Evolutionary conservation across 2,329 filamentous ascomycete species (phyloP).

Genomic region (Trichothecium roseum): DNA sequence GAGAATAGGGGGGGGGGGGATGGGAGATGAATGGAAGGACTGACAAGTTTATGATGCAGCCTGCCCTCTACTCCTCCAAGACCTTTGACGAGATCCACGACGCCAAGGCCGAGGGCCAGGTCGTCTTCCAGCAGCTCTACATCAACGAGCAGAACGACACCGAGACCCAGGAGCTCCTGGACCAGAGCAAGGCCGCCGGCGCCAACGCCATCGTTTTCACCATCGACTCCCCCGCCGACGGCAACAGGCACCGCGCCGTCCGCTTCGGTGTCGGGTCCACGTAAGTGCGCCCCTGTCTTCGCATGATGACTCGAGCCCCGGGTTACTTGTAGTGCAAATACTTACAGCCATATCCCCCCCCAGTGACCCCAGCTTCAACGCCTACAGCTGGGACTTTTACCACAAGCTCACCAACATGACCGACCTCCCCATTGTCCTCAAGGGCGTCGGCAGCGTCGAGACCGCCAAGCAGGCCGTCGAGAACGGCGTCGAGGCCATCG

Average conservation of each 20-base stretch:
- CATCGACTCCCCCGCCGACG: slow-evolving; percentile 26
- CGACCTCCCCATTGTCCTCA: slow-evolving; percentile 26
- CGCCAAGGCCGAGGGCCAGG: slow-evolving; percentile 23
- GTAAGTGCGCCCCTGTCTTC: slow-evolving; percentile 13
- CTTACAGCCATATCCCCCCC: not conserved
- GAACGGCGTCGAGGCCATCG: slow-evolving; percentile 18
- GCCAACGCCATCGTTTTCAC: slow-evolving; percentile 26
- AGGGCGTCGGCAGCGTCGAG: slow-evolving; percentile 26
- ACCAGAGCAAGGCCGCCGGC: slow-evolving; percentile 19
- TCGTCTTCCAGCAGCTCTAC: slow-evolving; percentile 28
- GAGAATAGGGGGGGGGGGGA: too few relatives aligned
- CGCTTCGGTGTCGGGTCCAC: slow-evolving; percentile 27
- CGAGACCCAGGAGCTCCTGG: slow-evolving; percentile 18
- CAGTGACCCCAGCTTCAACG: not conserved
- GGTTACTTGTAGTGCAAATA: too few relatives aligned
- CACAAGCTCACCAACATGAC: slow-evolving; percentile 22
- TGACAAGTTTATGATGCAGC: slow-evolving; percentile 9
- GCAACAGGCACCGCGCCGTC: slow-evolving; percentile 28
- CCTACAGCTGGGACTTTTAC: slow-evolving; percentile 23
- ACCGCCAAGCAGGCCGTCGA: slow-evolving; percentile 24
- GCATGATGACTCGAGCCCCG: too few relatives aligned
- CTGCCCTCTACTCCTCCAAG: slow-evolving; percentile 20
- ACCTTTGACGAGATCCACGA: slow-evolving; percentile 26
- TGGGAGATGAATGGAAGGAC: not conserved
- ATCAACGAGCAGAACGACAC: slow-evolving; percentile 20